Conservation (phyloP, 1,284 basidiomycete species). For the Ceratobasidium sp. region DNA sequence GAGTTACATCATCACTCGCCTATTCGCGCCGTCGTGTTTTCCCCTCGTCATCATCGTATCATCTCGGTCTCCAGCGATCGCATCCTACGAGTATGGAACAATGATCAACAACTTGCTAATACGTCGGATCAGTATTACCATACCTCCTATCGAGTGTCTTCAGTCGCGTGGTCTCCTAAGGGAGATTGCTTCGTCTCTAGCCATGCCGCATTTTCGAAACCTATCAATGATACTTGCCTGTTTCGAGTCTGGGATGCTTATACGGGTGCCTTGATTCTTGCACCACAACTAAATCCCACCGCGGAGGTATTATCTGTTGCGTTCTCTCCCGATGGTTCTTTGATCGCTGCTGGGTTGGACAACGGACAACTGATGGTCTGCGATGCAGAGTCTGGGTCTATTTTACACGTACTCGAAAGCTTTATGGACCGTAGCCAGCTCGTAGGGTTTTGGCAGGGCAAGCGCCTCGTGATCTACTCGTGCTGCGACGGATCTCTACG, state of each 20-base stretch:
- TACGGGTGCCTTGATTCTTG: background rate
- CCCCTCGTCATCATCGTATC: background rate
- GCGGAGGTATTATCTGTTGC: no score
- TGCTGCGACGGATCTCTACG: background rate
- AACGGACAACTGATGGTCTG: background rate
- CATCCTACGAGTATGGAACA: background rate
- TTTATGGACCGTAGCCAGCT: background rate
- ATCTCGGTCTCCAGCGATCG: background rate
- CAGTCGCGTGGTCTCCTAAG: background rate
- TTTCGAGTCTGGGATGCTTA: background rate
- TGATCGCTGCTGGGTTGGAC: background rate
- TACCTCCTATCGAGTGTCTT: background rate
- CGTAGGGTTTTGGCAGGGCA: background rate
- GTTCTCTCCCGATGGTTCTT: background rate
- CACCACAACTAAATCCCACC: no score
- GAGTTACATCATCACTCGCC: background rate
- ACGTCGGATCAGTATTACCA: no score
- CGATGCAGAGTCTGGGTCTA: background rate
- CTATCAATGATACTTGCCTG: no score
- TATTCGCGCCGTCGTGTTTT: background rate
- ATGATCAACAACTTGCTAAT: background rate
- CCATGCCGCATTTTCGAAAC: no score
- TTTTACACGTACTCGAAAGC: background rate
- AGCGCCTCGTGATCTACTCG: background rate
- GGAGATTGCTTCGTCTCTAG: background rate